Evolutionary conservation across 345 rosid genomes (phyloP).

Genomic region (Microcos paniculata): DNA sequence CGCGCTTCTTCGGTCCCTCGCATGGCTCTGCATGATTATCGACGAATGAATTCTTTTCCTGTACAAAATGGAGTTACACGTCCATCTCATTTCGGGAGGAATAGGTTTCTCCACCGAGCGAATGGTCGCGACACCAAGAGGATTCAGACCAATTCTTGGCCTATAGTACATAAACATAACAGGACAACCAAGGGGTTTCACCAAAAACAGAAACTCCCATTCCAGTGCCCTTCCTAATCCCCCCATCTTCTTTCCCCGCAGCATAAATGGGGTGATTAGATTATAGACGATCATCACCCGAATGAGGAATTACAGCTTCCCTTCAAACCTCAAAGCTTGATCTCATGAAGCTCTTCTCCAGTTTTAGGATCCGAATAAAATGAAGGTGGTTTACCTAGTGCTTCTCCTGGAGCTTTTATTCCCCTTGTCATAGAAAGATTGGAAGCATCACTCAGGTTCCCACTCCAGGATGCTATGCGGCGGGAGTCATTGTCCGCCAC

Average conservation of each 20-base stretch:
- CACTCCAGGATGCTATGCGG: slow-evolving; percentile 65
- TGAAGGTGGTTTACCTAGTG: slow-evolving; percentile 34
- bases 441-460: slow-evolving; percentile 41
- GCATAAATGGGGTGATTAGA: not conserved
- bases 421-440: slow-evolving; percentile 7
- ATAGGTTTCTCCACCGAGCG: not conserved
- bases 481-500: slow-evolving; percentile 37
- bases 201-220: slow-evolving; percentile 1
- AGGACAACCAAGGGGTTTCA: not conserved
- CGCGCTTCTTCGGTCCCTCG: not conserved
- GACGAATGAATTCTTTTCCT: not conserved
- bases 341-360: slow-evolving; percentile 13
- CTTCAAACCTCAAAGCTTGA: slow-evolving; percentile 11
- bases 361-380: not conserved
- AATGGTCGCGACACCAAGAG: not conserved
- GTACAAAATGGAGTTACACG: not conserved
- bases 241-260: not conserved
- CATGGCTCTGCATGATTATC: not conserved
- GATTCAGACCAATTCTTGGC: slow-evolving; percentile 9
- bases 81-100: not conserved
- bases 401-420: slow-evolving; percentile 38
- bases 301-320: not conserved
- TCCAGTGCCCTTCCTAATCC: not conserved
- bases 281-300: not conserved
- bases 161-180: not conserved